Evolutionary conservation across 2,329 filamentous ascomycete species (phyloP).

Genomic region (Teratosphaeria nubilosa): DNA sequence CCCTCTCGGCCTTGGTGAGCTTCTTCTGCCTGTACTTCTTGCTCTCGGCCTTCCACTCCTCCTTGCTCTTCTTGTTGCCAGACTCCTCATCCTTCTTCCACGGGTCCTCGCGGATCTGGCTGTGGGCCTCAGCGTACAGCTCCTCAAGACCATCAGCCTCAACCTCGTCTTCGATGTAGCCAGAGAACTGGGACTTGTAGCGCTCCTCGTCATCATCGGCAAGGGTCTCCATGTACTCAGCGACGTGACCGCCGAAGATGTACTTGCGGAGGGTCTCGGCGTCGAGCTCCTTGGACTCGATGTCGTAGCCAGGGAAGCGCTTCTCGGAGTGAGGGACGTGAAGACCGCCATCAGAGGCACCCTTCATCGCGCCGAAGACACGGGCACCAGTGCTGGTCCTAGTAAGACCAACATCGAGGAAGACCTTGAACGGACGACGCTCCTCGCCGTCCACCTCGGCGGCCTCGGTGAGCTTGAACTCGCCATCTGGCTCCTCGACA

Average conservation of each 20-base stretch:
- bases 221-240: slow-evolving; percentile 99
- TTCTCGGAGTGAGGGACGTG: slow-evolving; percentile 97
- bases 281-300: slow-evolving; percentile 96
- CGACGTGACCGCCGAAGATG: slow-evolving; percentile 97
- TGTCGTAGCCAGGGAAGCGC: slow-evolving; percentile 98
- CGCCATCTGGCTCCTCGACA: slow-evolving; percentile 94
- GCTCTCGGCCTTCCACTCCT: slow-evolving; percentile 63
- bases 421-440: slow-evolving; percentile 98
- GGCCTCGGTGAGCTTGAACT: slow-evolving; percentile 92
- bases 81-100: slow-evolving; percentile 79
- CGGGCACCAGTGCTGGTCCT: slow-evolving; percentile 97
- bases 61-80: slow-evolving; percentile 88
- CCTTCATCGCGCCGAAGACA: slow-evolving; percentile 99
- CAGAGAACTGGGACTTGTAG: slow-evolving; percentile 95
- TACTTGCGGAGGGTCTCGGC: slow-evolving; percentile 96
- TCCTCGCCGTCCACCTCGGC: slow-evolving; percentile 76
- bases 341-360: slow-evolving; percentile 95
- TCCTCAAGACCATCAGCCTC: slow-evolving; percentile 92
- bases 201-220: slow-evolving; percentile 99
- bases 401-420: slow-evolving; percentile 94
- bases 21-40: slow-evolving; percentile 75
- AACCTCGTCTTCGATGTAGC: slow-evolving; percentile 94
- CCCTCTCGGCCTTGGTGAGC: slow-evolving; percentile 74
- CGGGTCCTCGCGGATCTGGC: slow-evolving; percentile 93
- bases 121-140: slow-evolving; percentile 87